Evolutionary conservation across 352 stramenopile genomes (phyloP).

Genomic region (Thalassiosira mediterranea): DNA sequence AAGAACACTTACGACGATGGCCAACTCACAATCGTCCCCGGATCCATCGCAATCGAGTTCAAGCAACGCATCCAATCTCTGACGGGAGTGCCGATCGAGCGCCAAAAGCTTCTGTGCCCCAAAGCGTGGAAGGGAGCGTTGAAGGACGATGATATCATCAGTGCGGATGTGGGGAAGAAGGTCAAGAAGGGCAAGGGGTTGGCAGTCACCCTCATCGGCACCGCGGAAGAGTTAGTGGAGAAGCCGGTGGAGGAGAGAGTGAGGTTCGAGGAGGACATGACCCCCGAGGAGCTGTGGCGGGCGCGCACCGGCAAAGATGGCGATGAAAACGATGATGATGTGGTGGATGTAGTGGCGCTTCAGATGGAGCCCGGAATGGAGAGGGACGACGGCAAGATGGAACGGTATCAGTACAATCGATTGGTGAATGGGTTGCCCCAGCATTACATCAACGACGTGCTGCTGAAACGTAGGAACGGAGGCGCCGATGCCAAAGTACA

Average conservation of each 20-base stretch:
- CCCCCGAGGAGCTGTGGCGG: conserved; percentile 27
- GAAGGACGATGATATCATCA: conserved; percentile 74
- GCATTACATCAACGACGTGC: conserved; percentile 51
- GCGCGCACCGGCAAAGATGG: conserved; percentile 11
- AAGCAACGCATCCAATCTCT: conserved; percentile 51
- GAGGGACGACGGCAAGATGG: conserved; percentile 34
- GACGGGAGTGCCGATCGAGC: conserved; percentile 71
- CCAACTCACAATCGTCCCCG: no score
- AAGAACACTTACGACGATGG: no score
- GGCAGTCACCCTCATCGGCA: conserved; percentile 93
- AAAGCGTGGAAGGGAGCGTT: conserved; percentile 84
- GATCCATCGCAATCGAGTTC: no score
- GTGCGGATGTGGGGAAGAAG: conserved; percentile 21
- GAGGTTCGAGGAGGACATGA: conserved; percentile 57
- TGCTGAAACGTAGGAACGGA: conserved; percentile 16
- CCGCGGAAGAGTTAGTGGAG: conserved; percentile 89
- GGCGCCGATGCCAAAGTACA: neutral
- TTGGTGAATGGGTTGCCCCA: conserved; percentile 59
- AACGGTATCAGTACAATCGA: conserved; percentile 58
- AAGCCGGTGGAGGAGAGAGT: conserved; percentile 65
- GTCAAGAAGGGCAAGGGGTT: conserved; percentile 6
- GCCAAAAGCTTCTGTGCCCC: conserved; percentile 85
- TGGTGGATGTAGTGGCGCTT: conserved; percentile 52
- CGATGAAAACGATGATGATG: conserved; percentile 22
- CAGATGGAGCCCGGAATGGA: conserved; percentile 44